These are phyloP conservation scores for Phaeolepiota aurea DNA, from an alignment of 768 basidiomycete species.

Conservation along the genomic window DNA sequence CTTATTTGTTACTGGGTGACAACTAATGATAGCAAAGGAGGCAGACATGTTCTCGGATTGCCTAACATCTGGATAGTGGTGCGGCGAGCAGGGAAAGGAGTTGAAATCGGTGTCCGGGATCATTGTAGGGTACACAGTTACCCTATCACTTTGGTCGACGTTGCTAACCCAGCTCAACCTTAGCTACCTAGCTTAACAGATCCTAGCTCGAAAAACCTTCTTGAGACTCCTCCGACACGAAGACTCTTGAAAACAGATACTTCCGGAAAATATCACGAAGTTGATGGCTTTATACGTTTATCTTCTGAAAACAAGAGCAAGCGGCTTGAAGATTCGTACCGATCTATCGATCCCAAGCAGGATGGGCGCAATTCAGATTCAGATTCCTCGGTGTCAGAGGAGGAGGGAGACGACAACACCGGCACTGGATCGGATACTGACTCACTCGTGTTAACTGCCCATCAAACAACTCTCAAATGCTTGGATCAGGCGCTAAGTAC, in stretches of 20 bases:
- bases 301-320: conserved; percentile 27
- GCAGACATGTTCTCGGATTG: conserved; percentile 59
- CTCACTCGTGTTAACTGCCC: conserved; percentile 32
- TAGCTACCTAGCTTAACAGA: conserved; percentile 51
- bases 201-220: conserved; percentile 41
- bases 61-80: conserved; percentile 38
- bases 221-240: conserved; percentile 43
- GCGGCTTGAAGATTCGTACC: conserved; percentile 34
- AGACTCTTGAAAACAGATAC: conserved; percentile 29
- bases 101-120: conserved; percentile 43
- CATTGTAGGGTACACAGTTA: conserved; percentile 30
- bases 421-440: conserved; percentile 22
- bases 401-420: conserved; percentile 24
- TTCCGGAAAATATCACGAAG: conserved; percentile 46
- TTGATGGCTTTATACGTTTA: conserved; percentile 60
- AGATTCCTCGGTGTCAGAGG: conserved; percentile 18
- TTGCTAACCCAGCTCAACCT: not conserved
- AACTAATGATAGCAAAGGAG: conserved; percentile 48
- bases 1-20: conserved; percentile 13
- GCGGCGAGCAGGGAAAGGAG: conserved; percentile 36
- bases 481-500: conserved; percentile 47
- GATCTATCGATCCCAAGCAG: conserved; percentile 31
- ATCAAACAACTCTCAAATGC: conserved; percentile 49
- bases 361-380: conserved; percentile 24
- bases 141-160: conserved; percentile 1